Evolutionary conservation across 805 yeast genomes (phyloP).

Genomic region (Starmera dryadoides): DNA sequence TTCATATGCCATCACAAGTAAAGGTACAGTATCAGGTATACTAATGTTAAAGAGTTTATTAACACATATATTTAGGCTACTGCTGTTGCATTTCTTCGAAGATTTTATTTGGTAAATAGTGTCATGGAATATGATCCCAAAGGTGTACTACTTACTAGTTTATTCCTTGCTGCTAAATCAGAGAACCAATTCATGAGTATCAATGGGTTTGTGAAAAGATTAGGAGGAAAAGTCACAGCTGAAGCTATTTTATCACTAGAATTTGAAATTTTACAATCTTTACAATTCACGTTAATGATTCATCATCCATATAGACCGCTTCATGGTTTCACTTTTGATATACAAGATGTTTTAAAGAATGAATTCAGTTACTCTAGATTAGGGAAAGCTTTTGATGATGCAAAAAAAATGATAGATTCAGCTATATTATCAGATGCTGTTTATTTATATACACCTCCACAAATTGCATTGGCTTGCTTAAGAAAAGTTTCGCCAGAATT

Average conservation of each 20-base stretch:
- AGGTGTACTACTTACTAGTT: conserved; percentile 68
- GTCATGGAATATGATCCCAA: conserved; percentile 89
- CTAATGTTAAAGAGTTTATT: background rate
- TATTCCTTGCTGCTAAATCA: conserved; percentile 86
- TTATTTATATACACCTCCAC: conserved; percentile 87
- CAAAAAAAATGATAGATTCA: conserved; percentile 57
- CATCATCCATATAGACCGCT: conserved; percentile 87
- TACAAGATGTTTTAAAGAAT: conserved; percentile 49
- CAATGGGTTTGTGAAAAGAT: conserved; percentile 64
- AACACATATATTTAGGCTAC: conserved; percentile 41
- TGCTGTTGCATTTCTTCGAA: conserved; percentile 73
- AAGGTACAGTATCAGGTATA: conserved; percentile 24
- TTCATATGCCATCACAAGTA: conserved; percentile 84
- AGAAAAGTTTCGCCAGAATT: conserved; percentile 57
- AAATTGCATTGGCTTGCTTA: conserved; percentile 85
- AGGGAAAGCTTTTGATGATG: conserved; percentile 64
- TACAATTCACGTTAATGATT: conserved; percentile 72
- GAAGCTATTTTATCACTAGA: conserved; percentile 71
- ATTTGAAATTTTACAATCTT: conserved; percentile 63
- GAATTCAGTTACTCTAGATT: conserved; percentile 46
- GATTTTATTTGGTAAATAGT: conserved; percentile 72
- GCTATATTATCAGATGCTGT: conserved; percentile 70
- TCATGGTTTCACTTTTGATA: conserved; percentile 92
- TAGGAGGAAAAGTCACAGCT: conserved; percentile 35
- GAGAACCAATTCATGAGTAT: conserved; percentile 89